Evolutionary conservation across 2,329 filamentous ascomycete species (phyloP), one percentile per base, ranked within the genome.

Genomic region (Daldinia eschscholtzii): DNA sequence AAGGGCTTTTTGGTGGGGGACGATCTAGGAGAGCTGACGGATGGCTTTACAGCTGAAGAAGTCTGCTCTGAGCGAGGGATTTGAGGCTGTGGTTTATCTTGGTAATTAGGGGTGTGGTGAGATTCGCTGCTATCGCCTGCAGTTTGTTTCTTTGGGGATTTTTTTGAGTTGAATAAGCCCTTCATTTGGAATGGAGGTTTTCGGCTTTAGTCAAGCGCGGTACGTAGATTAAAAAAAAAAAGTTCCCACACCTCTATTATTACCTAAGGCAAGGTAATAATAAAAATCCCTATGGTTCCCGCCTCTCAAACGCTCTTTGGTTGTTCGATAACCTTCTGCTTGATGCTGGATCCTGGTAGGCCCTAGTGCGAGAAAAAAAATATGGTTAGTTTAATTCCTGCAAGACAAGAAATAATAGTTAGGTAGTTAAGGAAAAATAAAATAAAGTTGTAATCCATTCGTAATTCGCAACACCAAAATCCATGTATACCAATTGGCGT

Each of bases 161-260:
- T 79, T 76, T 79, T 78, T 15, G 75, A 71, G 67, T 75, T 76
- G 75, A 79, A 79, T 68, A 79, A 64, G 70, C 73, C 72, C 77
- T 78, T 79, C 77, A 79, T 79, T 78, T 73, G 75, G 71, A 77
- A 74, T 73, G 50, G 23, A 63, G 57, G 69, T 70, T 62, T 69
- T 64, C 18, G 58, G 61, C 39, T 61, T 67, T 55, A 58, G n/a
- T 64, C 39, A 62, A 66, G 52, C 30, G 59, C 50, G 60, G 64
- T 66, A 67, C 64, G 58, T 68, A 68, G 59, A 50, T 60, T 28
- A 39, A 52, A 18, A 35, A 59, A 58, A 37, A 48, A 57, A 46
- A 44, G 69, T 70, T 71, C 50, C 71, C 71, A 71, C 71, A 66
- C 71, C 66, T 60, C 69, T 71, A 65, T 65, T 73, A 73, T 73